Base-by-base conservation (phyloP, 768 basidiomycete species). In the Aureoboletus auriporus region DNA sequence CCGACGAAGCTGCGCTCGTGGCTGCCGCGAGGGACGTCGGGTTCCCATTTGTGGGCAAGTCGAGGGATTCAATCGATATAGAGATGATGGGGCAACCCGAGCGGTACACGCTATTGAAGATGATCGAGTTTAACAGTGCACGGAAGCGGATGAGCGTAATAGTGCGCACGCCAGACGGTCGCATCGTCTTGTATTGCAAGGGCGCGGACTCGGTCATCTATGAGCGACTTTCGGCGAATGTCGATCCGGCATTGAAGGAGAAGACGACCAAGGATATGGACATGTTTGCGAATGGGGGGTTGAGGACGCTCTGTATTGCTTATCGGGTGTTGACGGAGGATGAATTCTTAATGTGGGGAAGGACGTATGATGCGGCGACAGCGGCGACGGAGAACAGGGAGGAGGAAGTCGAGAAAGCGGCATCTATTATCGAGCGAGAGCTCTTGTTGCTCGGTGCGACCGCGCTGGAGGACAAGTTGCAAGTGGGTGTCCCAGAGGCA, bases 181-280 rank as follows among this genome's bases (percentile, higher is more conserved):
- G 76, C 57, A 71, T 96, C 51, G 72, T 93, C 26, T 69, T 97
- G 50, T 95, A 93, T 63, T 89, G 86, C 78, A 98, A 97, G 69
- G 95, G 95, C n/a, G 95, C 95, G 12, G 95, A 98, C 67, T 88
- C 83, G 56, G 93, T 98, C 59, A 87, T 98, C 58, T 95, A 94
- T 61, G 83, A 84, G 56, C 82, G 94, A 10, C 76, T 98, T 3
- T 77, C 80, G n/a, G 69, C 73, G 40, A 79, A 88, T 55, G 89
- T 90, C 60, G 89, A 95, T 59, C 72, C 74, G 2, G 71, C 54
- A 36, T 59, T 96, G 54, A 90, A 90, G 72, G 83, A 81, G 38
- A 72, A 82, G 63, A 97, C 94, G 38, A 75, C 74, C 56, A 79
- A 79, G 65, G 93, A 98, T 62, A 89, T 97, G 82, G 94, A 97